Evolutionary conservation across 306 rosid genomes (phyloP).

Genomic region (Begonia peltatifolia): DNA sequence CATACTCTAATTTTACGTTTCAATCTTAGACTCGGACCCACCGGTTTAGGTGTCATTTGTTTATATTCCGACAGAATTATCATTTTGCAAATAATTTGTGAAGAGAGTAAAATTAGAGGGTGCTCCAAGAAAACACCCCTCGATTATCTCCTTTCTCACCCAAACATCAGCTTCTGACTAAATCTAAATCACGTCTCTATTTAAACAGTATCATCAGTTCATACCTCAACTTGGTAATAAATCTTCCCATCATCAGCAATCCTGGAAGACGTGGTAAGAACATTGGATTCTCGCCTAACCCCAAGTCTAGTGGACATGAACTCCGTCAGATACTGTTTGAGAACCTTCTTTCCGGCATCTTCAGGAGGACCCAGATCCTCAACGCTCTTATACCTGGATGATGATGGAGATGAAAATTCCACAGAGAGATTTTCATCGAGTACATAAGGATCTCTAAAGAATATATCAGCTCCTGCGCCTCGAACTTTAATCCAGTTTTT

Average conservation of each 20-base stretch:
- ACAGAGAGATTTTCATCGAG: constrained; percentile 85
- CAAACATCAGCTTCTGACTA: no score
- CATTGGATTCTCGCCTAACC: constrained; percentile 61
- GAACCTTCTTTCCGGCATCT: constrained; percentile 72
- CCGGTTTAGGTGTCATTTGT: no score
- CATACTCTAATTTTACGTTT: no score
- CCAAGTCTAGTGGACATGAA: constrained; percentile 90
- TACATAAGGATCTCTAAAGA: constrained; percentile 85
- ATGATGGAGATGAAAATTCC: constrained; percentile 84
- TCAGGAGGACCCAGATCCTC: constrained; percentile 73
- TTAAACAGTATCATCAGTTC: no score
- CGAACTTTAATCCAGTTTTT: constrained; percentile 80
- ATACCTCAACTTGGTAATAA: constrained; percentile 88
- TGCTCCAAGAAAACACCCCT: no score
- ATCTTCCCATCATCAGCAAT: constrained; percentile 76
- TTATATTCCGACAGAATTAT: no score
- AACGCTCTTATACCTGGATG: constrained; percentile 68
- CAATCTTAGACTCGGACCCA: no score
- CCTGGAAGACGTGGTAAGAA: constrained; percentile 57
- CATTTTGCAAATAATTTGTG: no score
- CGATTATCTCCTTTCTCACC: no score
- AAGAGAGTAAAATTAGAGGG: no score
- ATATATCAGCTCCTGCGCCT: constrained; percentile 91
- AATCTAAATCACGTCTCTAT: no score
- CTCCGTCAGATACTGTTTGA: constrained; percentile 74